These are phyloP conservation scores for Hygrocybe coccinea DNA, from an alignment of 768 basidiomycete genomes.

Conservation along the genomic window DNA sequence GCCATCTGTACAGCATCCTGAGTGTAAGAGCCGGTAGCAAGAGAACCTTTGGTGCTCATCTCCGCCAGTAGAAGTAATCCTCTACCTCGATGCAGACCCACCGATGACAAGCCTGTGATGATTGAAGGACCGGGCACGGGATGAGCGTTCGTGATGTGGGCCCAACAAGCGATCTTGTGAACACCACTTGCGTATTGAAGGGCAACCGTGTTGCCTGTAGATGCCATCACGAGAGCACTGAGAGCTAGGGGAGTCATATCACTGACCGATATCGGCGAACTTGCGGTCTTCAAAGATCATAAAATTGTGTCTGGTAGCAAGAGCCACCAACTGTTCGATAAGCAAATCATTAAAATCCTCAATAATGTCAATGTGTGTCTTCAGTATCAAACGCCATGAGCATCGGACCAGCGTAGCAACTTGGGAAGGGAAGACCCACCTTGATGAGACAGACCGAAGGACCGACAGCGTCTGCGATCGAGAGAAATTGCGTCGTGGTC, in stretches of 20 bases:
- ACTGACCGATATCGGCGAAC: conserved; percentile 81
- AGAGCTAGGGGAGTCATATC: neutral
- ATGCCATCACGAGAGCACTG: conserved; percentile 2
- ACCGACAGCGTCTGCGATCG: conserved; percentile 84
- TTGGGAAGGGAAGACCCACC: conserved; percentile 45
- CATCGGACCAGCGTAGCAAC: conserved; percentile 16
- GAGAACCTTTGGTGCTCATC: conserved; percentile 88
- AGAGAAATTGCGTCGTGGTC: conserved; percentile 67
- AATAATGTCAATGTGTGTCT: conserved; percentile 97
- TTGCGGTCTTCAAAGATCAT: conserved; percentile 98
- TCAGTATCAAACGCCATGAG: conserved; percentile 24
- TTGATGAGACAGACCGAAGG: conserved; percentile 92
- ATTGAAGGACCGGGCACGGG: conserved; percentile 94
- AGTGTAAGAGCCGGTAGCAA: conserved; percentile 82
- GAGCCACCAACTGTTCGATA: conserved; percentile 60
- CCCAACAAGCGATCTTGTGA: conserved; percentile 91
- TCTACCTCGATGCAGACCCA: conserved; percentile 79
- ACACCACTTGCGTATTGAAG: conserved; percentile 92
- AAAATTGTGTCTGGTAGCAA: conserved; percentile 83
- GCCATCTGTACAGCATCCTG: conserved; percentile 85
- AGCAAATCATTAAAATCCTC: conserved; percentile 81
- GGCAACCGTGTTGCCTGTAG: conserved; percentile 87
- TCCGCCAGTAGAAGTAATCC: conserved; percentile 90
- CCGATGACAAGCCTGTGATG: conserved; percentile 79
- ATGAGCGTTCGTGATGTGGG: conserved; percentile 97